A percentile compares a stretch with the other conserved stretches of the same genome.
These are phyloP conservation scores for Coriolopsis trogii DNA, from an alignment of 1,284 basidiomycete genomes.

Conservation along the genomic window DNA sequence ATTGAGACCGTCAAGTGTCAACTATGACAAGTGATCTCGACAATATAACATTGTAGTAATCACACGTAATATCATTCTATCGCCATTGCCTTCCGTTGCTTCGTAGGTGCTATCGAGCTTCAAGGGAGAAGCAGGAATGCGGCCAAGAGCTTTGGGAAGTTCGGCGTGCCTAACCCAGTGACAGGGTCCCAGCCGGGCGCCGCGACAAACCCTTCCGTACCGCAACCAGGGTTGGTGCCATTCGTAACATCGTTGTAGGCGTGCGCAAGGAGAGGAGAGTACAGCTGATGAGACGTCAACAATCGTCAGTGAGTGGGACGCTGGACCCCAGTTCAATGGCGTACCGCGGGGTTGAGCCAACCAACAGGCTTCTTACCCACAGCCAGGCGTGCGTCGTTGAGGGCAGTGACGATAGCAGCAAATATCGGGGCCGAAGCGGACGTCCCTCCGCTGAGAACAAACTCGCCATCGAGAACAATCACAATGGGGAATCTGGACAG, in stretches of 20 bases:
- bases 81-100: no score
- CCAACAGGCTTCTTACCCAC: slow-evolving; percentile 49
- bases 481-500: not conserved
- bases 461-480: not conserved
- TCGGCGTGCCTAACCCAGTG: slow-evolving; percentile 34
- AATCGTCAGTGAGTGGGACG: not conserved
- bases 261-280: slow-evolving; percentile 26
- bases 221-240: slow-evolving; percentile 29
- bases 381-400: slow-evolving; percentile 56
- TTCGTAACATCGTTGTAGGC: slow-evolving; percentile 48
- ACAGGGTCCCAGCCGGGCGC: slow-evolving; percentile 42
- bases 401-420: slow-evolving; percentile 52
- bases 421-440: slow-evolving; percentile 29
- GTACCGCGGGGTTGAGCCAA: slow-evolving; percentile 57
- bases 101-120: no score
- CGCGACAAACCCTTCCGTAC: slow-evolving; percentile 27
- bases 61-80: no score
- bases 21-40: no score
- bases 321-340: no score
- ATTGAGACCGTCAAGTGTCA: no score
- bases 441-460: slow-evolving; percentile 15
- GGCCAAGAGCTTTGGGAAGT: slow-evolving; percentile 20
- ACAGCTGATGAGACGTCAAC: slow-evolving; percentile 26
- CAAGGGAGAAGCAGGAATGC: slow-evolving; percentile 13
- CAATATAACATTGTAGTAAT: no score